A percentile compares a stretch with the other conserved stretches of the same genome.
Conservation (phyloP, 78 protist species). For the Cavenderia fasciculata region DNA sequence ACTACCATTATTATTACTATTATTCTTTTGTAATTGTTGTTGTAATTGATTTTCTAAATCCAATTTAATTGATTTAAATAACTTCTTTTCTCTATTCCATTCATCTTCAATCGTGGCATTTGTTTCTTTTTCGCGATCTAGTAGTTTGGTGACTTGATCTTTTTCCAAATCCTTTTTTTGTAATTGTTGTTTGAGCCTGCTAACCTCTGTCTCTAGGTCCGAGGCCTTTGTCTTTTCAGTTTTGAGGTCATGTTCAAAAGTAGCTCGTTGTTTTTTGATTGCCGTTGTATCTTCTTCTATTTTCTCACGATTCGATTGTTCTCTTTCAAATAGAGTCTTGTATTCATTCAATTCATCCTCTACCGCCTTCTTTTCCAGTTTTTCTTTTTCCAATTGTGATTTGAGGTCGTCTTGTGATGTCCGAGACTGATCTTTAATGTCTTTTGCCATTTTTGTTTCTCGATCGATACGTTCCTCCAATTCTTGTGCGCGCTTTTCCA, state of each 20-base stretch:
- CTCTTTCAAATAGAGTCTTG: conserved; percentile 15
- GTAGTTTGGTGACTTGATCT: background rate
- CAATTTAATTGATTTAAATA: no score
- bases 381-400: background rate
- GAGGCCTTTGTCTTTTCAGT: background rate
- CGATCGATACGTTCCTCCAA: conserved; percentile 20
- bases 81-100: no score
- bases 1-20: background rate
- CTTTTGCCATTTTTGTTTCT: no score
- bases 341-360: conserved; percentile 8
- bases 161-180: background rate
- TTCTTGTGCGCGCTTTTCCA: conserved; percentile 32
- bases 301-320: conserved; percentile 14
- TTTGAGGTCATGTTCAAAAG: background rate
- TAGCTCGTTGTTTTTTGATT: conserved; percentile 2
- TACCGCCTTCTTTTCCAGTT: background rate
- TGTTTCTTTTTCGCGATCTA: background rate
- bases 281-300: conserved; percentile 13
- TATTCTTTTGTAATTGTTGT: no score
- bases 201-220: background rate
- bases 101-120: background rate
- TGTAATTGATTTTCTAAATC: no score
- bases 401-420: background rate
- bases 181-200: background rate
- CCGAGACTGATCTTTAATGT: no score